Percentiles rank a stretch among this genome's conserved stretches.
These are phyloP conservation scores for Neoascochyta sp. DNA, from an alignment of 2,329 filamentous ascomycete species.

Conservation along the genomic window DNA sequence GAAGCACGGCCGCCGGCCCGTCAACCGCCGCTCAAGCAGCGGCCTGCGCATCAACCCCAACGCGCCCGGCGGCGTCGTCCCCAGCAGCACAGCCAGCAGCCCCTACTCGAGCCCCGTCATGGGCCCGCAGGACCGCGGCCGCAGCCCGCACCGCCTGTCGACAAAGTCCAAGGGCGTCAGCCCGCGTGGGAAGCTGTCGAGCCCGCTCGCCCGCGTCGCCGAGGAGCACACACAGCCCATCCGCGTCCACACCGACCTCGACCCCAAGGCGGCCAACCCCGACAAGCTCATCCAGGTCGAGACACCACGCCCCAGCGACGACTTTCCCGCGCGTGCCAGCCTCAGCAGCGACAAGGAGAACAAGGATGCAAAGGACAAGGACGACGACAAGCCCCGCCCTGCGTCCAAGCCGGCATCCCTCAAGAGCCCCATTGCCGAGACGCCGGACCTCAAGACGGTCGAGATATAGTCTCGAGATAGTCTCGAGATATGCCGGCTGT, in stretches of 20 bases:
- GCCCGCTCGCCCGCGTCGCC: conserved; percentile 68
- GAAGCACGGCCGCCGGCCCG: conserved; percentile 68
- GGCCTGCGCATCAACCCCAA: conserved; percentile 54
- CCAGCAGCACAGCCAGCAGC: conserved; percentile 49
- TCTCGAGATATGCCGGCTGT: too few species aligned
- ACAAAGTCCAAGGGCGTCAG: conserved; percentile 60
- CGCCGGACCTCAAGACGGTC: conserved; percentile 47
- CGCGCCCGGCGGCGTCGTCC: conserved; percentile 41
- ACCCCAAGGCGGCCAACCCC: conserved; percentile 23
- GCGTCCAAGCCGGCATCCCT: too few species aligned
- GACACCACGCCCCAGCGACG: conserved; percentile 41
- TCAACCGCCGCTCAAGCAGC: conserved; percentile 41
- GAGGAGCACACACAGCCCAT: conserved; percentile 57
- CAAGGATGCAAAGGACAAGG: conserved; percentile 24
- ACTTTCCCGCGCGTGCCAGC: conserved; percentile 29
- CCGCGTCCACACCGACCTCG: conserved; percentile 35
- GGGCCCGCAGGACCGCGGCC: conserved; percentile 57
- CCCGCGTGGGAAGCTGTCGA: conserved; percentile 63
- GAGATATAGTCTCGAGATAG: conserved; percentile 45
- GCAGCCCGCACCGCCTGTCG: conserved; percentile 65
- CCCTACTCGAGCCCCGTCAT: conserved; percentile 66
- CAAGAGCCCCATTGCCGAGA: conserved; percentile 28
- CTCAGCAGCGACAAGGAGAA: conserved; percentile 41
- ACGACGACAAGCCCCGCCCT: conserved; percentile 20
- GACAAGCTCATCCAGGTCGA: conserved; percentile 45